phyloP scores from a whole-genome alignment of 306 rosid species.

The Sophora flavescens region DNA sequence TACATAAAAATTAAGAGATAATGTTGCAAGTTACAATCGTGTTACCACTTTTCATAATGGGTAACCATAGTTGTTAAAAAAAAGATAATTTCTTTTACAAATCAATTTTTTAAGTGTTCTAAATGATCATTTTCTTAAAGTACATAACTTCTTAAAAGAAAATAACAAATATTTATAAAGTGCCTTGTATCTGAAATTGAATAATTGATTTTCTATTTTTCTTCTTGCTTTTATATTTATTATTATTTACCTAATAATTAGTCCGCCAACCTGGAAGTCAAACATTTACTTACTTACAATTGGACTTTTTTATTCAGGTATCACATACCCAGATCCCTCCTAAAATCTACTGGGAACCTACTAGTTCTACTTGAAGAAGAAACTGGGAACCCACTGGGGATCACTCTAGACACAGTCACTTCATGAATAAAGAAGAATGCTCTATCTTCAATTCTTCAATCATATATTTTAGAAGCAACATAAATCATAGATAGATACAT shows the following conservation, averaged over 20 bases:
- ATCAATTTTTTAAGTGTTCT: not conserved
- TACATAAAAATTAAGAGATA: not conserved
- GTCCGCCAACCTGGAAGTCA: not conserved
- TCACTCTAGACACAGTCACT: constrained; percentile 54
- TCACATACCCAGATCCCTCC: constrained; percentile 79
- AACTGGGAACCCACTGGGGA: constrained; percentile 65
- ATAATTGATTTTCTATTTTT: constrained; percentile 10
- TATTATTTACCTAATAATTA: constrained; percentile 14
- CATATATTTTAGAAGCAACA: not conserved
- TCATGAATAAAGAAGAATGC: constrained; percentile 41
- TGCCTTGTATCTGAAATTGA: not conserved
- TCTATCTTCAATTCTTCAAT: not conserved
- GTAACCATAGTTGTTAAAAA: constrained; percentile 12
- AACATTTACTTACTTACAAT: constrained; percentile 35
- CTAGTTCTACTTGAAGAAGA: constrained; percentile 82
- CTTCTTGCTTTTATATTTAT: constrained; percentile 5
- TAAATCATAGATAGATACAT: constrained; percentile 12
- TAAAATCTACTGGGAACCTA: constrained; percentile 67
- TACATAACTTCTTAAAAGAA: constrained; percentile 3
- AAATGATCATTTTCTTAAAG: constrained; percentile 5
- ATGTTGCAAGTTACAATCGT: no score
- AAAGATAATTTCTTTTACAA: not conserved
- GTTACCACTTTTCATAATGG: constrained; percentile 14
- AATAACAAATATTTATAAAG: constrained; percentile 2
- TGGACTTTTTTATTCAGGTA: constrained; percentile 64